phyloP scores from a whole-genome alignment of 495 filamentous ascomycete species.

The Penicillium robsamsonii region DNA sequence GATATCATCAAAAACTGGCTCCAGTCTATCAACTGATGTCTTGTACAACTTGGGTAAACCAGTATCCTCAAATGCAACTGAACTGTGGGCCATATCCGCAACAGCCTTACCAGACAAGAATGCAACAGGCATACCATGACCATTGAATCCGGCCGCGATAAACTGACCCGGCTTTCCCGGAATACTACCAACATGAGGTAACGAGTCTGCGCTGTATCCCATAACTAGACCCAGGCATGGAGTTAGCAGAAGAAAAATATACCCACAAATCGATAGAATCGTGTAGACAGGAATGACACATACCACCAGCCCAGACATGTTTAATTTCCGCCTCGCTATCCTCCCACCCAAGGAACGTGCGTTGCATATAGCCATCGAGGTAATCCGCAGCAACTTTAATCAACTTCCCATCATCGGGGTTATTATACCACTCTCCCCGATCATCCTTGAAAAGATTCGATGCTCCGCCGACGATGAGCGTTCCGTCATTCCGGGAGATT shows the following conservation, averaged over 20 bases:
- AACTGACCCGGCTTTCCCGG: constrained; percentile 44
- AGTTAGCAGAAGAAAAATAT: background rate
- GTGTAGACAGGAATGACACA: constrained; percentile 6
- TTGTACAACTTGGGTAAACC: constrained; percentile 41
- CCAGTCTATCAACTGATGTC: constrained; percentile 30
- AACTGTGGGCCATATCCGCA: constrained; percentile 42
- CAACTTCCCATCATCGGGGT: constrained; percentile 51
- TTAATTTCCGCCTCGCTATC: constrained; percentile 40
- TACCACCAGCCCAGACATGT: constrained; percentile 51
- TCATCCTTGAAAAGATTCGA: constrained; percentile 48
- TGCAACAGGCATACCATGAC: constrained; percentile 56
- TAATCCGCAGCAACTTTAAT: constrained; percentile 58
- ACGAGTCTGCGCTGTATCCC: constrained; percentile 44
- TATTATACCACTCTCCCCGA: constrained; percentile 54
- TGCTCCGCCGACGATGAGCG: constrained; percentile 68
- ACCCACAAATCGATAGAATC: background rate
- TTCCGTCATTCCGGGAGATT: constrained; percentile 64
- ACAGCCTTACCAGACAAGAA: constrained; percentile 45
- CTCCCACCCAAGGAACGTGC: constrained; percentile 47
- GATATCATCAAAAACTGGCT: constrained; percentile 19
- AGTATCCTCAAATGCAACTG: constrained; percentile 36
- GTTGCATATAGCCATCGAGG: constrained; percentile 54
- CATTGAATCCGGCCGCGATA: constrained; percentile 54
- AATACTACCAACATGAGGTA: constrained; percentile 51
- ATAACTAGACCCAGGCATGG: constrained; percentile 29